Percentiles rank a stretch among this genome's conserved stretches.
phyloP scores from a whole-genome alignment of 257 asterid species.

The Paraleonurus japonicus region DNA sequence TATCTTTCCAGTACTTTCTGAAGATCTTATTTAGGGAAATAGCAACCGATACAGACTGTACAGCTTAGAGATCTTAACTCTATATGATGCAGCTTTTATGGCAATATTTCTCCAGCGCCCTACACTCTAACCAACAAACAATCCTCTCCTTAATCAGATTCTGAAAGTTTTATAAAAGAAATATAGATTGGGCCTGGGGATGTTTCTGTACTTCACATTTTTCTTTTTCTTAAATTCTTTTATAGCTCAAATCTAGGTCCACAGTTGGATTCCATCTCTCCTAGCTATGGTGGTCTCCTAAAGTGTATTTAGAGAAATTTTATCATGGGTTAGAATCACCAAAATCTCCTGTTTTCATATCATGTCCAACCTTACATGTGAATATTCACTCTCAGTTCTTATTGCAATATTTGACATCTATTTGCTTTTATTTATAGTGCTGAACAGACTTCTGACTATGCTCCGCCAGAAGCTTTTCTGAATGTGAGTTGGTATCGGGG shows the following conservation, averaged over 20 bases:
- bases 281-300: neutral
- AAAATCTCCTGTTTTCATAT: neutral
- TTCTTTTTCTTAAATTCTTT: neutral
- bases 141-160: neutral
- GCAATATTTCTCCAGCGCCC: constrained; percentile 3
- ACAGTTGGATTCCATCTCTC: too few species aligned
- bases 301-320: neutral
- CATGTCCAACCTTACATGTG: constrained; percentile 17
- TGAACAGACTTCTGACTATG: constrained; percentile 87
- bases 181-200: neutral
- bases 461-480: constrained; percentile 95
- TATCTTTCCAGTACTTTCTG: neutral
- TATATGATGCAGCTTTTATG: neutral
- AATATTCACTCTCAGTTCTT: constrained; percentile 11
- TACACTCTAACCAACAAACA: neutral
- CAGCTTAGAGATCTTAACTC: neutral
- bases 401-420: constrained; percentile 12
- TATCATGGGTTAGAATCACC: constrained; percentile 1
- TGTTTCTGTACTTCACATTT: neutral
- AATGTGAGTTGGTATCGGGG: constrained; percentile 87
- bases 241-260: neutral
- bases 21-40: constrained; percentile 15
- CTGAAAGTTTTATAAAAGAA: neutral
- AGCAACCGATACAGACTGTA: constrained; percentile 5
- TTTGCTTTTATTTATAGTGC: constrained; percentile 45